Conservation (phyloP, 163 green algal species). For the Smithsoniella earleae region DNA sequence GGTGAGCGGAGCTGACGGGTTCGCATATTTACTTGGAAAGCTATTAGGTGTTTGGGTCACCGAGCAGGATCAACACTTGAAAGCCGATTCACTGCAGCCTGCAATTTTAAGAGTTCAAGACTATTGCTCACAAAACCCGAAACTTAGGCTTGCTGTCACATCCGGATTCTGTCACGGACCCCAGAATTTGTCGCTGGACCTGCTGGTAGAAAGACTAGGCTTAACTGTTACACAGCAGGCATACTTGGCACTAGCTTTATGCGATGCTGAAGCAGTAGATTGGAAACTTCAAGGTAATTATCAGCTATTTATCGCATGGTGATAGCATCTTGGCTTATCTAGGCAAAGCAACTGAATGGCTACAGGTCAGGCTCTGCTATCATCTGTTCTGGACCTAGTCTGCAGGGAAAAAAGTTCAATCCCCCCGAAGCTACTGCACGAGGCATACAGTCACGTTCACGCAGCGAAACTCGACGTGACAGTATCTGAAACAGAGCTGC, state of each 20-base stretch:
- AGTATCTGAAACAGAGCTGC: conserved; percentile 13
- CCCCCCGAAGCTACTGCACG: not conserved
- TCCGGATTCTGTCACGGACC: not conserved
- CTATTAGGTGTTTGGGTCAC: not conserved
- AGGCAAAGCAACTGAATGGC: not conserved
- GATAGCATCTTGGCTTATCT: not conserved
- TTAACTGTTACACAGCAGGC: not conserved
- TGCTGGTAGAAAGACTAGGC: not conserved
- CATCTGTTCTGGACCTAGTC: not conserved
- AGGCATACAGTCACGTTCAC: not conserved
- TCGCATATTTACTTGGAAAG: conserved; percentile 20
- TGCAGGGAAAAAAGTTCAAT: not conserved
- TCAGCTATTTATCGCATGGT: not conserved
- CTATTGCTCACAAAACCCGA: not conserved
- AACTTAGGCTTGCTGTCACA: not conserved
- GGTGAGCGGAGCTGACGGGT: not conserved
- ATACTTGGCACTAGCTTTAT: not conserved
- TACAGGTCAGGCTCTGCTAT: not conserved
- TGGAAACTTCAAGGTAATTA: not conserved
- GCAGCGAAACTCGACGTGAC: not conserved
- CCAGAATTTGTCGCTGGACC: not conserved
- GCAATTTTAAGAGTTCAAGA: no score
- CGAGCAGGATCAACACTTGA: not conserved
- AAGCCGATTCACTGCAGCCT: not conserved
- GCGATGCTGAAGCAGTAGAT: not conserved